Conservation (phyloP, 2,329 filamentous ascomycete species). For the Orbilia blumenaviensis region DNA sequence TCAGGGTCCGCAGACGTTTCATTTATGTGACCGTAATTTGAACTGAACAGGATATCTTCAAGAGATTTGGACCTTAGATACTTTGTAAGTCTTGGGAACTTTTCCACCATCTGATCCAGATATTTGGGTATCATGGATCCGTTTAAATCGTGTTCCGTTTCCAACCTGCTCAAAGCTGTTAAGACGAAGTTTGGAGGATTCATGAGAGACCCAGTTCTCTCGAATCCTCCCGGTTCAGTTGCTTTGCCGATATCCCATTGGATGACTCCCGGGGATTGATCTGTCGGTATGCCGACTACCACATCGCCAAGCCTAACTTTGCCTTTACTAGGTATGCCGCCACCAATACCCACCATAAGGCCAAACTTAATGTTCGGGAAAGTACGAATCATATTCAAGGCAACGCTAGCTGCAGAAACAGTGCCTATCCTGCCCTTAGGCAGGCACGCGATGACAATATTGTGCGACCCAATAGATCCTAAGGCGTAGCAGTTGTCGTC, state of each 20-base stretch:
- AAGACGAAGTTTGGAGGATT: background rate
- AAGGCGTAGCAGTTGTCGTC: background rate
- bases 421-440: background rate
- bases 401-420: conserved; percentile 50
- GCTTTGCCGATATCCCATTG: conserved; percentile 12
- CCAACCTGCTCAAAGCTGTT: background rate
- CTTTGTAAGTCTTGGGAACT: conserved; percentile 1
- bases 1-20: too few relatives aligned
- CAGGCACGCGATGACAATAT: background rate
- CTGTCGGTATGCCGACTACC: background rate
- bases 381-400: conserved; percentile 58
- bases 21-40: background rate
- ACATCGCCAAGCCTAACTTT: conserved; percentile 47
- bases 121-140: conserved; percentile 5
- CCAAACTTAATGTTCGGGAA: conserved; percentile 61
- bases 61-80: background rate
- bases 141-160: background rate
- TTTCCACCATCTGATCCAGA: background rate
- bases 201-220: background rate
- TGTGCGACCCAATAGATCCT: background rate
- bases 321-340: conserved; percentile 55
- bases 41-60: background rate
- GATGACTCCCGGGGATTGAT: background rate
- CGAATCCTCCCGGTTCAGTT: background rate
- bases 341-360: conserved; percentile 64